These are phyloP conservation scores for Didymella pomorum DNA, from an alignment of 2,329 filamentous ascomycete genomes.

Conservation along the genomic window DNA sequence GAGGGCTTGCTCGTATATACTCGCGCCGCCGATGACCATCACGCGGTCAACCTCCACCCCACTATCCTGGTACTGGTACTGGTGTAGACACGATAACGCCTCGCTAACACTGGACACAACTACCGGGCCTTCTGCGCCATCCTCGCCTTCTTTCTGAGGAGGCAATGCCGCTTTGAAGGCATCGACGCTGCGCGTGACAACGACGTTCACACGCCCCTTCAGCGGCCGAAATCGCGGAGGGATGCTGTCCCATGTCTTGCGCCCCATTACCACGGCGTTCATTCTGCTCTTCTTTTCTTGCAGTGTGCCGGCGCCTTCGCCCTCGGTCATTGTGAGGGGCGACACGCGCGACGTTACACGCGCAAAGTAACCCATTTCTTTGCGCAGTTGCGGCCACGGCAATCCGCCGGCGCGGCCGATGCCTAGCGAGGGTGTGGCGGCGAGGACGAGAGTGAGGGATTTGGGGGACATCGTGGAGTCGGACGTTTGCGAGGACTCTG, in stretches of 20 bases:
- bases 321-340: slow-evolving; percentile 12
- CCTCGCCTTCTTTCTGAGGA: no score
- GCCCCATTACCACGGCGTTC: slow-evolving; percentile 90
- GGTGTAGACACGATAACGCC: slow-evolving; percentile 60
- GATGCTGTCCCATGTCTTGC: slow-evolving; percentile 95
- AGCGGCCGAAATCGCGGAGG: slow-evolving; percentile 81
- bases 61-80: no score
- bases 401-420: slow-evolving; percentile 82
- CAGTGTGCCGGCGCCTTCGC: slow-evolving; percentile 9
- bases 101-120: slow-evolving; percentile 64
- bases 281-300: slow-evolving; percentile 20
- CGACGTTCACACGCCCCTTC: slow-evolving; percentile 79
- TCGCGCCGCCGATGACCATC: slow-evolving; percentile 89
- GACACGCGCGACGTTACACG: slow-evolving; percentile 79
- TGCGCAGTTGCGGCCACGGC: slow-evolving; percentile 87
- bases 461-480: slow-evolving; percentile 31
- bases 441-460: slow-evolving; percentile 87
- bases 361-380: slow-evolving; percentile 95
- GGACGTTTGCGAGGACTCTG: not conserved
- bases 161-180: no score
- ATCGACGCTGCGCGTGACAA: slow-evolving; percentile 81
- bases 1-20: slow-evolving; percentile 81
- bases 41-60: slow-evolving; percentile 50
- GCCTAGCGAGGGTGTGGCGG: slow-evolving; percentile 88
- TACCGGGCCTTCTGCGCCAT: slow-evolving; percentile 52